Evolutionary conservation across 805 yeast genomes (phyloP), one percentile per base, ranked within the genome.

Genomic region (Lachancea cidri): DNA sequence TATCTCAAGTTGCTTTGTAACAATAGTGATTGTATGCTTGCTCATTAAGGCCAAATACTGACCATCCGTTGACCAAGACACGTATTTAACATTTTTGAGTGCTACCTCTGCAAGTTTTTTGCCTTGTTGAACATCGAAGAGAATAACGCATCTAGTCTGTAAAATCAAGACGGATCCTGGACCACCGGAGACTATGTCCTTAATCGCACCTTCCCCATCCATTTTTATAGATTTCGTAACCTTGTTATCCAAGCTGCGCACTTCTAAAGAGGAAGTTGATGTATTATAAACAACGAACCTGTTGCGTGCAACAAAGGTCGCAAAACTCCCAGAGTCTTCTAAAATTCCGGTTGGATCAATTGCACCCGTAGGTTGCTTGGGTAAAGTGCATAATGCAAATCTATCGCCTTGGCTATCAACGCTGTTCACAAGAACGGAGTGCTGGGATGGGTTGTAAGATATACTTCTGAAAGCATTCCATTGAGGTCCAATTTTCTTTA

Each of bases 111-210:
- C 75, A 44, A 89, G 60, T 44, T 76, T 80, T 61, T 82, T 85
- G 67, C 84, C 81, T 70, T 93, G 98, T 65, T 89, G 98, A 39
- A 89, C 93, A 64, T 94, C 98, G 61, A 78, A 87, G 49, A 84
- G 77, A 38, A 83, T 78, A 33, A 93, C 95, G 13, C 81, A 70
- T 53, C 78, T 76, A 35, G 77, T 62, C 52, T 86, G 86, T 52
- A 91, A 71, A 44, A 93, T 69, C 49, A 93, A 71, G 11, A 93
- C 77, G 44, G 83, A 73, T 39, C 98, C 96, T 22, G 95, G 86
- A 34, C 85, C 86, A 29, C 88, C 93, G 47, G 72, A 67, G 30
- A 83, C 76, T 41, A 93, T 79, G 58, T 86, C 94, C 49, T 68
- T 77, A 32, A 86, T 81, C 19, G 79, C 67, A 15, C 71, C 69